Conservation (phyloP, 2,329 filamentous ascomycete genomes). For the Trichoderma pleuroti region DNA sequence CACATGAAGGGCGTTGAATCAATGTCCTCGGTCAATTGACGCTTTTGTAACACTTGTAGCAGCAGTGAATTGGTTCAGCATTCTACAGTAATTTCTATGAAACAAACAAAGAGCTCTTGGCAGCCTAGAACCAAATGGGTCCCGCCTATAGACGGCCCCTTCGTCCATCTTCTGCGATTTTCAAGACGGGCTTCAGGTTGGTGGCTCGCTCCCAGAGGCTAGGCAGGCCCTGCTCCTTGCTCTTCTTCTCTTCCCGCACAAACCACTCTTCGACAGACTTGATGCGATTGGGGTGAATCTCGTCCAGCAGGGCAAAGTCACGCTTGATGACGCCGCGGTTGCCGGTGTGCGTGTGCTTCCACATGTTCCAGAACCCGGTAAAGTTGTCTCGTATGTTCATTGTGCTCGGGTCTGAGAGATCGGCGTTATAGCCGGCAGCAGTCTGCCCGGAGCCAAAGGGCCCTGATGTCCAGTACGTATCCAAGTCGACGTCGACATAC, state of each 20-base stretch:
- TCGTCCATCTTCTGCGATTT: conserved; percentile 23
- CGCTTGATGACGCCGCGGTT: conserved; percentile 42
- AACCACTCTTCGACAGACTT: conserved; percentile 49
- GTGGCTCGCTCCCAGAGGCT: conserved; percentile 21
- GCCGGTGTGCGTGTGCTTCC: conserved; percentile 36
- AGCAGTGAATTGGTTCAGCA: background rate
- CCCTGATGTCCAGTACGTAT: conserved; percentile 32
- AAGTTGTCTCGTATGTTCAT: conserved; percentile 47
- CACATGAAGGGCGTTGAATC: background rate
- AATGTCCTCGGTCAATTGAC: background rate
- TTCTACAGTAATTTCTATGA: background rate
- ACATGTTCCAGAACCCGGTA: conserved; percentile 49
- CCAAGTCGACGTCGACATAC: conserved; percentile 36
- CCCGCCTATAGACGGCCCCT: conserved; percentile 14
- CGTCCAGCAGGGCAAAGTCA: conserved; percentile 48
- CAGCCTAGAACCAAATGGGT: background rate
- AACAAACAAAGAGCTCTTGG: background rate
- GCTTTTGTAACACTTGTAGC: background rate
- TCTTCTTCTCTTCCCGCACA: conserved; percentile 35
- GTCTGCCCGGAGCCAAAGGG: conserved; percentile 22
- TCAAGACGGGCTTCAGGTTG: conserved; percentile 22
- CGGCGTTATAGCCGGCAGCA: conserved; percentile 37
- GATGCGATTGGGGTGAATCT: conserved; percentile 49
- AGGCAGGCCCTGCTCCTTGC: conserved; percentile 15
- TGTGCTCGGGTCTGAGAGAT: conserved; percentile 29